Conservation (phyloP, 176 grass and related monocot species). For the Thalia dealbata region DNA sequence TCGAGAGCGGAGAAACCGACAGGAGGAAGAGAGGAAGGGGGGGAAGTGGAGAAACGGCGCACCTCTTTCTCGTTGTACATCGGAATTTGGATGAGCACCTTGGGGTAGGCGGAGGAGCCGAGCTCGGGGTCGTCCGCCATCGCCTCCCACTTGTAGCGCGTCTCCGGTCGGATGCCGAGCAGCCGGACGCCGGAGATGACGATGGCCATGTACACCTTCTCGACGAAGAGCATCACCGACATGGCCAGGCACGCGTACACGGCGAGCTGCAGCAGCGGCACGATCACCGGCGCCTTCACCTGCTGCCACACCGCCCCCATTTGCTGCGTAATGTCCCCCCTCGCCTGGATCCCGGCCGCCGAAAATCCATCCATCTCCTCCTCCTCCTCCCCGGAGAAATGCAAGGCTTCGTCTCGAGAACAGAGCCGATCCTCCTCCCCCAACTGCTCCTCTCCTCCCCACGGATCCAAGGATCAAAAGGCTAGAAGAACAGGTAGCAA, state of each 20-base stretch:
- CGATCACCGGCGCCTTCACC: conserved; percentile 19
- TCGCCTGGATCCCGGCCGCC: neutral
- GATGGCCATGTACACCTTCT: conserved; percentile 17
- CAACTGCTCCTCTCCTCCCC: neutral
- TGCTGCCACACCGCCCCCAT: conserved; percentile 14
- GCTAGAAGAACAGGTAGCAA: neutral
- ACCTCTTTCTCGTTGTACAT: conserved; percentile 20
- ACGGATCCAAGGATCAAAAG: neutral
- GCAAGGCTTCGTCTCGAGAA: neutral
- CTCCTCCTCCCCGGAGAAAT: neutral
- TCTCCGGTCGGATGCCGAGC: neutral
- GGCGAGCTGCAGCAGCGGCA: conserved; percentile 4
- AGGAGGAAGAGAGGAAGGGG: neutral
- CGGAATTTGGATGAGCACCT: conserved; percentile 13
- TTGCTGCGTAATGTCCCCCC: neutral
- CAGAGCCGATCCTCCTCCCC: neutral
- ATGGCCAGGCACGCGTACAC: conserved; percentile 7
- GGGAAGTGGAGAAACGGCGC: neutral
- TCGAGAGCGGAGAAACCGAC: neutral
- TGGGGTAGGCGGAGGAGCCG: conserved; percentile 2
- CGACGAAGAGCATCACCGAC: conserved; percentile 8
- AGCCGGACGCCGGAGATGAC: conserved; percentile 4
- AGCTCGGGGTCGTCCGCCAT: conserved; percentile 9
- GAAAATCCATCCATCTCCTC: neutral
- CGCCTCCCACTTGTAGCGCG: conserved; percentile 3